phyloP scores from a whole-genome alignment of 805 yeast genomes.

The Brettanomyces sp. region DNA sequence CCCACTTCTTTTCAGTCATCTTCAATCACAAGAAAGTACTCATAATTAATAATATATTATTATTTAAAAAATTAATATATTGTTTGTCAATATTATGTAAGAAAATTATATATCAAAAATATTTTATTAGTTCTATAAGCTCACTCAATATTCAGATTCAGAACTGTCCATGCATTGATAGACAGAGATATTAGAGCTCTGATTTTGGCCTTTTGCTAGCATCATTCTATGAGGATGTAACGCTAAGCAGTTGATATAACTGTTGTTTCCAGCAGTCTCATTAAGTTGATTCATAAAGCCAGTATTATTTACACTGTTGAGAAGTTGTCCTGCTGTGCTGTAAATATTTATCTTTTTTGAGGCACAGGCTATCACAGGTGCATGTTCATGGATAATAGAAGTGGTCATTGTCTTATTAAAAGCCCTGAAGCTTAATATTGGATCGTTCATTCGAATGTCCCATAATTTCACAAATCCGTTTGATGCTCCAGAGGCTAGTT shows the following conservation, averaged over 20 bases:
- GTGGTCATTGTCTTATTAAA: conserved; percentile 46
- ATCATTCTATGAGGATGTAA: conserved; percentile 95
- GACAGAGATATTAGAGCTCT: conserved; percentile 61
- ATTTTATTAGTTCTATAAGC: background rate
- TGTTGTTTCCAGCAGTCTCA: conserved; percentile 35
- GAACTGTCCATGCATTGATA: conserved; percentile 39
- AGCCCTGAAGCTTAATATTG: conserved; percentile 59
- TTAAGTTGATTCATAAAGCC: conserved; percentile 32
- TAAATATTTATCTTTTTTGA: conserved; percentile 70
- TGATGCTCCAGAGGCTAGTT: conserved; percentile 71
- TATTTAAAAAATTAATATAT: no score
- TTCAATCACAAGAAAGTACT: no score
- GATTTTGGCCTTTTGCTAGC: conserved; percentile 76
- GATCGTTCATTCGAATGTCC: conserved; percentile 75
- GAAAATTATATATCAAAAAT: background rate
- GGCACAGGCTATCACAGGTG: conserved; percentile 88
- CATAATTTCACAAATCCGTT: conserved; percentile 81
- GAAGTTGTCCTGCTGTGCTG: conserved; percentile 74
- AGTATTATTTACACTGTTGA: conserved; percentile 42
- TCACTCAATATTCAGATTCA: conserved; percentile 9
- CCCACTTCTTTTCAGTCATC: no score
- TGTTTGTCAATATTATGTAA: background rate
- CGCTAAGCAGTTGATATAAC: conserved; percentile 54
- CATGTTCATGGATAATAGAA: conserved; percentile 88
- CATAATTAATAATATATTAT: no score